phyloP scores from a whole-genome alignment of 805 yeast genomes.

The Komagataella populi region DNA sequence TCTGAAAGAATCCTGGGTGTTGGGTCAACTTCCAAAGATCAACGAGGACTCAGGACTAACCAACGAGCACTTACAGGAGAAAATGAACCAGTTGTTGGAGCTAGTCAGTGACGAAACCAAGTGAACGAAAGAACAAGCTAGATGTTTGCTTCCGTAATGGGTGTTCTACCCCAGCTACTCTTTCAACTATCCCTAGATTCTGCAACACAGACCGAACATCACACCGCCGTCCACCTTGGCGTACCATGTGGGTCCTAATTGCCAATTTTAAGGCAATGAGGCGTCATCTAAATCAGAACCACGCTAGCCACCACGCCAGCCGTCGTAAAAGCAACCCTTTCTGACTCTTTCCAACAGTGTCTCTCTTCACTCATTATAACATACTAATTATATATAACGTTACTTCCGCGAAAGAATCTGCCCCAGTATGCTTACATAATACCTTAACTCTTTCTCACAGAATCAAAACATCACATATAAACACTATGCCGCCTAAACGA shows the following conservation, averaged over 20 bases:
- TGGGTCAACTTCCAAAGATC: constrained; percentile 33
- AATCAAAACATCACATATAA: neutral
- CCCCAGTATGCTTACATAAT: neutral
- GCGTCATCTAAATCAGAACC: too few relatives aligned
- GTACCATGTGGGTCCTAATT: too few relatives aligned
- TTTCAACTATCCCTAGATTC: neutral
- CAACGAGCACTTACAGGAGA: constrained; percentile 20
- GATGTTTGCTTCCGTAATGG: neutral
- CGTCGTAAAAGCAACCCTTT: too few relatives aligned
- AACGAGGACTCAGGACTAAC: constrained; percentile 8
- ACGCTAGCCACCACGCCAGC: too few relatives aligned
- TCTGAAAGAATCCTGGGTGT: constrained; percentile 42
- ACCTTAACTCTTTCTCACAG: neutral
- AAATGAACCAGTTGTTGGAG: constrained; percentile 21
- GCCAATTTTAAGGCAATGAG: too few relatives aligned
- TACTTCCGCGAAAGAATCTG: neutral
- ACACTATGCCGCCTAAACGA: neutral
- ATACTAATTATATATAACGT: too few relatives aligned
- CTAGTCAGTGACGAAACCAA: constrained; percentile 13
- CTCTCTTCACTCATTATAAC: neutral
- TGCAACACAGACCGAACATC: neutral
- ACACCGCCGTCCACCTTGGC: neutral
- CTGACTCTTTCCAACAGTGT: too few relatives aligned
- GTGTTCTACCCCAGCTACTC: neutral
- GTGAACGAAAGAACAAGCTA: neutral